Conservation (phyloP, 2,329 filamentous ascomycete species). For the Aspergillus unguis region DNA sequence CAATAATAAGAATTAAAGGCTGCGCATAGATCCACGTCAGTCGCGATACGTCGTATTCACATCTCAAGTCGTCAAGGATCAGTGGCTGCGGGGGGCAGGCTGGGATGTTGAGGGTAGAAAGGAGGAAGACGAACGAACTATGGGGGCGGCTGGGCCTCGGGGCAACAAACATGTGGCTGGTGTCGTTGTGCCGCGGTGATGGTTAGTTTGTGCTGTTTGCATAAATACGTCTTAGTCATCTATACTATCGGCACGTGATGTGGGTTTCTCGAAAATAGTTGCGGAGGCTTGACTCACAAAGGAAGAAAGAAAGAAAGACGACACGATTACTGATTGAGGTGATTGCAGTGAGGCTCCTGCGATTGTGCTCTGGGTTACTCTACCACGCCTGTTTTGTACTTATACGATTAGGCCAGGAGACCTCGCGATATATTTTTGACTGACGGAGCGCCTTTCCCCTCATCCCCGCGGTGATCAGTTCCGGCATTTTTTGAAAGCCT, state of each 20-base stretch:
- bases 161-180: constrained; percentile 43
- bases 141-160: constrained; percentile 35
- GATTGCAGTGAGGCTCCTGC: background rate
- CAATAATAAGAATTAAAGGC: constrained; percentile 22
- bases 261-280: constrained; percentile 5
- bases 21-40: constrained; percentile 27
- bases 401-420: background rate
- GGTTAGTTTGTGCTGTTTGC: constrained; percentile 31
- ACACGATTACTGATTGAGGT: background rate
- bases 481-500: background rate
- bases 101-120: constrained; percentile 13
- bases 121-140: constrained; percentile 20
- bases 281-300: constrained; percentile 7
- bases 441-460: background rate
- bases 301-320: background rate
- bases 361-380: background rate
- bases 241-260: constrained; percentile 26
- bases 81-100: constrained; percentile 13
- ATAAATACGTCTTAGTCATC: constrained; percentile 13
- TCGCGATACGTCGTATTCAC: constrained; percentile 29
- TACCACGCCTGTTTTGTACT: background rate
- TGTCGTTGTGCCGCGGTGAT: constrained; percentile 26
- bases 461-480: constrained; percentile 5
- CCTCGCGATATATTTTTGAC: background rate
- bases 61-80: constrained; percentile 27